Evolutionary conservation across 192 early-diverging fungal genomes (phyloP).

Genomic region (Linnemannia exigua): DNA sequence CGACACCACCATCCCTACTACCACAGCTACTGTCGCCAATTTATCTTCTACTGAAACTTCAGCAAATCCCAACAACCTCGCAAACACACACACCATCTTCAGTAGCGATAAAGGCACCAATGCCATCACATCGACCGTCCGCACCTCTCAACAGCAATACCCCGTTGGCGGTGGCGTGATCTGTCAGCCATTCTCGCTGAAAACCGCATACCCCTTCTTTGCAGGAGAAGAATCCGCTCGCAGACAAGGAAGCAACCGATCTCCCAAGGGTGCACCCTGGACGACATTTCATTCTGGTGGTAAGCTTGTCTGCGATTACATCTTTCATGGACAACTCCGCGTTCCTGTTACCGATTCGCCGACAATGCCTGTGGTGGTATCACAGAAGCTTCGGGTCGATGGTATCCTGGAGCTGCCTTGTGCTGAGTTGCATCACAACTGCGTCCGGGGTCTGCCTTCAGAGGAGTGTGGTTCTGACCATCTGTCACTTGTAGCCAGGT

Average conservation of each 20-base stretch:
- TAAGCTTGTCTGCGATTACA: constrained; percentile 32
- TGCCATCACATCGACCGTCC: not conserved
- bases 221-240: not conserved
- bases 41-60: not conserved
- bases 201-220: constrained; percentile 24
- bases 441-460: constrained; percentile 9
- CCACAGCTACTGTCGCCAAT: not conserved
- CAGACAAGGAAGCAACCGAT: not conserved
- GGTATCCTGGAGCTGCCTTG: constrained; percentile 36
- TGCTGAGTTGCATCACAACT: not conserved
- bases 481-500: constrained; percentile 40
- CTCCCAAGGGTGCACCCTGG: not conserved
- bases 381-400: constrained; percentile 9
- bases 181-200: constrained; percentile 24
- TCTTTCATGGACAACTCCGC: constrained; percentile 38
- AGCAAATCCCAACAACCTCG: not conserved
- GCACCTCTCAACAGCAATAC: not conserved
- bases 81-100: not conserved
- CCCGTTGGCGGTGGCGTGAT: not conserved
- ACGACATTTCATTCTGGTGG: constrained; percentile 22
- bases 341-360: not conserved
- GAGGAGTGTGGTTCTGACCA: constrained; percentile 41
- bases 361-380: too few species aligned
- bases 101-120: not conserved
- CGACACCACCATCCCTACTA: too few species aligned